Conservation (phyloP, 2,329 filamentous ascomycete genomes). For the Talaromyces sp. region DNA sequence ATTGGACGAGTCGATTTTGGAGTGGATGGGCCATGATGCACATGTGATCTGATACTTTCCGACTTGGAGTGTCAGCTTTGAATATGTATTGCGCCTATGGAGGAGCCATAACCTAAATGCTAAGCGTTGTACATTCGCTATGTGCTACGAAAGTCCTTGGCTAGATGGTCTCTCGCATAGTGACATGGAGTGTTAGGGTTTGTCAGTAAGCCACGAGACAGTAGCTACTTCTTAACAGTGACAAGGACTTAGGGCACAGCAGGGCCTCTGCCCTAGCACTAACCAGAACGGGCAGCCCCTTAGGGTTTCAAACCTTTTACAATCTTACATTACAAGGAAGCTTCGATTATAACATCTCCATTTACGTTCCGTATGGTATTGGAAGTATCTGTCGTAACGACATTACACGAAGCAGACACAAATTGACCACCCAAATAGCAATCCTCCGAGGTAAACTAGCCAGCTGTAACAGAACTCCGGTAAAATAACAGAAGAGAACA, state of each 20-base stretch:
- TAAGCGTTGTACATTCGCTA: background rate
- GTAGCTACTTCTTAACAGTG: background rate
- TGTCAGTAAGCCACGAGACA: background rate
- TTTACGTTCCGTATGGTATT: slow-evolving; percentile 10
- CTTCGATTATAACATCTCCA: background rate
- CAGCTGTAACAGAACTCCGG: slow-evolving; percentile 6
- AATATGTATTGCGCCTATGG: background rate
- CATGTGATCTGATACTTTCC: background rate
- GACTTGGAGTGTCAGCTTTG: background rate
- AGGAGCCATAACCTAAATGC: background rate
- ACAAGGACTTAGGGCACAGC: background rate
- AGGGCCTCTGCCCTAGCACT: background rate
- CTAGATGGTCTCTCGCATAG: background rate
- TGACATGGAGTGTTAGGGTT: background rate
- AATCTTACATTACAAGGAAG: background rate
- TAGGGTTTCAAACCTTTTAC: background rate
- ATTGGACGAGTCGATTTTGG: too few relatives aligned
- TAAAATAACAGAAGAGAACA: slow-evolving; percentile 4
- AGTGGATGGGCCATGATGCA: too few relatives aligned
- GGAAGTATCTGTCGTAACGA: slow-evolving; percentile 5
- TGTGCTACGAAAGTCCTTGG: background rate
- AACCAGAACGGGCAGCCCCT: background rate
- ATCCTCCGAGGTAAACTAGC: slow-evolving; percentile 5
- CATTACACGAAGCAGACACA: slow-evolving; percentile 13
- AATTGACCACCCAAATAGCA: slow-evolving; percentile 7